Conservation (phyloP, 305 asterid species). For the Fraxinus velutina region DNA sequence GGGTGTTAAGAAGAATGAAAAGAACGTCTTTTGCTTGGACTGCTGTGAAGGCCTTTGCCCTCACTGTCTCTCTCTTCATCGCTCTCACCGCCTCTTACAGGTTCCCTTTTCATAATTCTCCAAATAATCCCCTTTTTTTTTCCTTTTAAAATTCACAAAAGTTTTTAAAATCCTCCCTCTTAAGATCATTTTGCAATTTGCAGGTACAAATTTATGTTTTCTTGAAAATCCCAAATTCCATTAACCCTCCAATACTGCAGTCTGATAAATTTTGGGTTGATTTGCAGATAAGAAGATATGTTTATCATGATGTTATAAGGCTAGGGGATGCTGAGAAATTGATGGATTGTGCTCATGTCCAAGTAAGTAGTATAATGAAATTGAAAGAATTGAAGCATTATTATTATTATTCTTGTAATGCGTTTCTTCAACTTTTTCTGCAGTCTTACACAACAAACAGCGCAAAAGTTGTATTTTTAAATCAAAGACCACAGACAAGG, state of each 20-base stretch:
- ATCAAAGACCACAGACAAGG: constrained; percentile 59
- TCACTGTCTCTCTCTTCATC: constrained; percentile 44
- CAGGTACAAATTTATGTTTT: neutral
- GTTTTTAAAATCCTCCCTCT: neutral
- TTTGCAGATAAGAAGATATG: constrained; percentile 65
- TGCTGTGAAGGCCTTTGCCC: constrained; percentile 67
- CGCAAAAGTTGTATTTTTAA: constrained; percentile 72
- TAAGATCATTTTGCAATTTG: neutral
- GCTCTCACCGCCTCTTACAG: constrained; percentile 65
- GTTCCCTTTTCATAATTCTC: constrained; percentile 17
- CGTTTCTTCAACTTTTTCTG: neutral
- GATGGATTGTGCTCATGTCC: constrained; percentile 55
- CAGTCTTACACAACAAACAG: constrained; percentile 68
- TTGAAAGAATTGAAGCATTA: neutral
- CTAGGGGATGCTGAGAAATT: constrained; percentile 51
- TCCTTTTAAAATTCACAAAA: neutral
- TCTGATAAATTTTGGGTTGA: neutral
- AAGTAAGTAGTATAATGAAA: constrained; percentile 35
- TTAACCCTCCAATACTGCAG: neutral
- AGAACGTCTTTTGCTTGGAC: constrained; percentile 63
- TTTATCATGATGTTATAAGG: constrained; percentile 58
- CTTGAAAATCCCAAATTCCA: neutral
- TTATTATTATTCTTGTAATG: neutral
- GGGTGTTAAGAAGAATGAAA: constrained; percentile 55
- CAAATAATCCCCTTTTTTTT: neutral